phyloP scores from a whole-genome alignment of 768 basidiomycete genomes.

The Trametes maxima region DNA sequence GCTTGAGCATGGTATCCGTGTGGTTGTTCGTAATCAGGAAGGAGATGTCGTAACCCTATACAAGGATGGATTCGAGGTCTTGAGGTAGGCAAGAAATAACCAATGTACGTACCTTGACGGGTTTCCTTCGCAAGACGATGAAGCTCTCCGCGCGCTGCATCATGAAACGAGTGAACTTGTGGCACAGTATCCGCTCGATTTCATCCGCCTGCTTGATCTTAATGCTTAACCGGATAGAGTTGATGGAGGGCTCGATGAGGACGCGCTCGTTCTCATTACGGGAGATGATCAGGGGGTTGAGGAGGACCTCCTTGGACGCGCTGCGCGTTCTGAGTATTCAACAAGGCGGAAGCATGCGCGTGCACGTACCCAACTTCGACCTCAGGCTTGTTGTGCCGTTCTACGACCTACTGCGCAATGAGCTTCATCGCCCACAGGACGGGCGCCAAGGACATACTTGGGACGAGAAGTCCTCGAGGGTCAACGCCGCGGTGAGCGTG shows the following conservation, averaged over 20 bases:
- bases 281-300: constrained; percentile 92
- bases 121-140: constrained; percentile 92
- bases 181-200: constrained; percentile 94
- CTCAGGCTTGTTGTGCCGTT: constrained; percentile 97
- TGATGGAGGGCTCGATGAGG: constrained; percentile 95
- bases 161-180: constrained; percentile 99
- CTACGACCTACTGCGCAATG: constrained; percentile 69
- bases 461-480: constrained; percentile 96
- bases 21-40: constrained; percentile 98
- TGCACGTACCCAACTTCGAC: constrained; percentile 75
- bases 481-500: constrained; percentile 96
- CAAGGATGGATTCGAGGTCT: not conserved
- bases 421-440: not conserved
- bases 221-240: constrained; percentile 95
- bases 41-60: constrained; percentile 95
- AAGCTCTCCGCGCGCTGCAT: constrained; percentile 99
- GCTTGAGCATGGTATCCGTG: constrained; percentile 98
- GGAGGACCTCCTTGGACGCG: constrained; percentile 89
- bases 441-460: constrained; percentile 57
- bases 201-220: constrained; percentile 99
- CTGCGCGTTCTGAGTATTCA: constrained; percentile 41
- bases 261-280: constrained; percentile 98
- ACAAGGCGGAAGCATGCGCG: not conserved
- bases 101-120: constrained; percentile 66
- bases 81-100: not conserved